These are phyloP conservation scores for Podaxis mareebaensis DNA, from an alignment of 768 basidiomycete genomes.

Conservation along the genomic window DNA sequence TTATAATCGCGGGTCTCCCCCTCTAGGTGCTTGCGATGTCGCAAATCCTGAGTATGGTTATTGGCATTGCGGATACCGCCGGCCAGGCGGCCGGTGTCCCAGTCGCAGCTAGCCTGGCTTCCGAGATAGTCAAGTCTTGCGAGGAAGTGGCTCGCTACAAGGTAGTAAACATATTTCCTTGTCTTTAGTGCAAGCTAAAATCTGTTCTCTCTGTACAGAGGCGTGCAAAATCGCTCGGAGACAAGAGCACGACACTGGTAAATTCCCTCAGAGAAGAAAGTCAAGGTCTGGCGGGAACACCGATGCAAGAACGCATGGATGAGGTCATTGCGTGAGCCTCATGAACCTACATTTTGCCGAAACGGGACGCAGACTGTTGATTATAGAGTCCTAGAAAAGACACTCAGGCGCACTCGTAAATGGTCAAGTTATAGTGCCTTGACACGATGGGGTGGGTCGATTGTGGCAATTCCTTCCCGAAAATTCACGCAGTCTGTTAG, in stretches of 20 bases:
- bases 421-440: constrained; percentile 42
- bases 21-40: constrained; percentile 19
- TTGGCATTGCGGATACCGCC: constrained; percentile 41
- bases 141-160: constrained; percentile 49
- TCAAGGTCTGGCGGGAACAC: constrained; percentile 38
- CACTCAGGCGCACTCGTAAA: constrained; percentile 37
- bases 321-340: constrained; percentile 43
- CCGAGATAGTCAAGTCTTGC: constrained; percentile 47
- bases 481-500: constrained; percentile 27
- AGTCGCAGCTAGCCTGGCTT: constrained; percentile 41
- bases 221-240: constrained; percentile 42
- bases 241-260: constrained; percentile 42
- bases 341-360: neutral
- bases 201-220: constrained; percentile 27
- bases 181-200: neutral
- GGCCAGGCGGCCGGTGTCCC: constrained; percentile 46
- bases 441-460: constrained; percentile 37
- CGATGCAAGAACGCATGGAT: constrained; percentile 39
- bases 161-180: constrained; percentile 29
- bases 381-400: constrained; percentile 41
- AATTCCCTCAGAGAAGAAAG: constrained; percentile 41
- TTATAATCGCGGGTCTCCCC: neutral
- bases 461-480: neutral
- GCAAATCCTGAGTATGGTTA: constrained; percentile 21
- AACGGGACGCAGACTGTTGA: neutral